Base-by-base conservation (phyloP, 2,329 filamentous ascomycete species). In the Phialophora verrucosa region DNA sequence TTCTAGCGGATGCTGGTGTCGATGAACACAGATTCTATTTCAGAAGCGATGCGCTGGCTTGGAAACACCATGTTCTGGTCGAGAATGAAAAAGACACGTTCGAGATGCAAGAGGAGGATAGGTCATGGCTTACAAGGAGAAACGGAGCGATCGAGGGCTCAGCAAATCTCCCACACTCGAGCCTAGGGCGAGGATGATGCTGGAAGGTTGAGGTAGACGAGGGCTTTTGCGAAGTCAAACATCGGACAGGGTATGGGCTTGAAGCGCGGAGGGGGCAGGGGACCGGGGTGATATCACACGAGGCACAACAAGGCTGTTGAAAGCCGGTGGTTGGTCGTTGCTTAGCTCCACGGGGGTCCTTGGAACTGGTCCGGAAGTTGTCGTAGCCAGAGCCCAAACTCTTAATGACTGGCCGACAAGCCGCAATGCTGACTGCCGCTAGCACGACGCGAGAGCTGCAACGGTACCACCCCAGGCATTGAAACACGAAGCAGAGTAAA, bases 201-300 rank as follows among this genome's bases (percentile, higher is more conserved):
- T 67, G 42, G 65, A 64, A 59, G 65, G 59, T 62, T n/a, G 59
- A 55, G 50, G 55, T 49, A 17, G 58, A 68, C 60, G 53, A 65
- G 65, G 62, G 55, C 59, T 59, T 67, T 63, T 65, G 55, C 54
- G 12, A 65, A 25, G 66, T 66, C 63, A 65, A 64, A 68, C 66
- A 63, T n/a, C n/a, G 38, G 63, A 65, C 68, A 68, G 59, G 68
- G 65, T 62, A 68, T 27, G 56, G 42, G 58, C 67, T 38, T 59
- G 59, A 27, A 66, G 59, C 29, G 49, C 32, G 42, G 50, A 56
- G 38, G 59, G 42, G 32, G 47, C 42, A 49, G 56, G 56, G 65
- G 53, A 44, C 50, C 55, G 44, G 51, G 59, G 64, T 49, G 42
- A 35, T 44, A 51, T 51, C 31, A 65, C 55, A 65, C 65, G 59